These are phyloP conservation scores for Datisca glomerata DNA, from an alignment of 306 rosid species.

Conservation along the genomic window DNA sequence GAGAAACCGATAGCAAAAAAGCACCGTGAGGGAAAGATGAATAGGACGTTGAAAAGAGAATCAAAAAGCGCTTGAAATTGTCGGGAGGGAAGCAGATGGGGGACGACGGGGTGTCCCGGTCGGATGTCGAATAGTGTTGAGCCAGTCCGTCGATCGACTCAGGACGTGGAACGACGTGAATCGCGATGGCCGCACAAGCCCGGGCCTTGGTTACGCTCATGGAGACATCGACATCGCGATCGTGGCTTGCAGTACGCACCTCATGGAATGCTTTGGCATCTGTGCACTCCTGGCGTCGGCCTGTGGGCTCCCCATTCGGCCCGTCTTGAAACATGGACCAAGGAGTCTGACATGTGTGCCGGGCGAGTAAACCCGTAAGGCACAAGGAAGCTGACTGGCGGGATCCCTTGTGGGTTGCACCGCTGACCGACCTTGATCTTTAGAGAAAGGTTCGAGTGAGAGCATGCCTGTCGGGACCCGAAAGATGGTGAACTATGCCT, in stretches of 20 bases:
- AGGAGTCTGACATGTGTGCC: not conserved
- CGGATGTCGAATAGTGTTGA: not conserved
- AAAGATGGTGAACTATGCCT: not conserved
- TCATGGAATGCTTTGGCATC: not conserved
- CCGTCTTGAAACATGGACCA: not conserved
- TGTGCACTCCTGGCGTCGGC: not conserved
- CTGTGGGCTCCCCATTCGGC: not conserved
- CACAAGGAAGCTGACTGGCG: too few relatives aligned
- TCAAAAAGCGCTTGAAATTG: too few relatives aligned
- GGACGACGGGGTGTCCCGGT: not conserved
- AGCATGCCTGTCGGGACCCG: not conserved
- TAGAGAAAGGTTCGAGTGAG: not conserved
- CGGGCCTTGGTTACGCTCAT: conserved; percentile 6
- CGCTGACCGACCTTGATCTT: not conserved
- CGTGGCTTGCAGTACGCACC: not conserved
- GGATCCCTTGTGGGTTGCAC: not conserved
- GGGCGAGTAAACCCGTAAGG: not conserved
- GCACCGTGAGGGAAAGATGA: too few relatives aligned
- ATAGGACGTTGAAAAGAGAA: too few relatives aligned
- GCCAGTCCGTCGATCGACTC: conserved; percentile 1
- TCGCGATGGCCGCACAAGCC: conserved; percentile 2
- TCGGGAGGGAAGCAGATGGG: conserved; percentile 8
- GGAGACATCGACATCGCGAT: conserved; percentile 3
- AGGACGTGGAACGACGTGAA: not conserved
- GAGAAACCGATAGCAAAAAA: conserved; percentile 1